Evolutionary conservation across 345 rosid species (phyloP), one percentile per base, ranked within the genome.

Genomic region (Gossypium arboreum): DNA sequence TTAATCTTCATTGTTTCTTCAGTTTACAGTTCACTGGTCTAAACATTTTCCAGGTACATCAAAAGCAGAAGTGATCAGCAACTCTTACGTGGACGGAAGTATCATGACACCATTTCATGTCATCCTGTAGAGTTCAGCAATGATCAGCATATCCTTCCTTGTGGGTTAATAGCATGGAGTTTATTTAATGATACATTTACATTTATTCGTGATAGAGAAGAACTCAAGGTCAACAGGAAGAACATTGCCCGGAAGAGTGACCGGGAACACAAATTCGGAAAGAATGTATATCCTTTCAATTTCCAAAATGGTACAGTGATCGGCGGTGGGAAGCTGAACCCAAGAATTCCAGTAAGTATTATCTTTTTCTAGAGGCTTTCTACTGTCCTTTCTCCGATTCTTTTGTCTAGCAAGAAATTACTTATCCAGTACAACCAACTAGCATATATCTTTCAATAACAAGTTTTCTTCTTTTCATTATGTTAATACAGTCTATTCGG

Each of bases 191-290:
- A 92, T 74, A 88, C 94, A n/a, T 92, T 85, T 59, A 76, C 75
- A 54, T 86, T 92, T 81, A 70, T 75, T 76, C 92, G 87, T 55
- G 85, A 81, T 44, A 79, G 66, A 18, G 50, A 18, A 9, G 78
- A 92, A 76, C 69, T 90, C 77, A 79, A 59, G 56, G 83, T 90
- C 71, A 86, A 77, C 75, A 78, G 89, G 76, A 85, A 85, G 64
- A 89, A 92, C 71, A 90, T 92, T 73, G 83, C 94, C n/a, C 90
- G 97, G 95, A 81, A 83, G 69, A 92, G 91, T 83, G 97, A 92
- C 72, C 91, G 89, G 18, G 85, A 86, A 41, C 86, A 87, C 83
- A 90, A 92, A 81, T 92, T 90, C 73, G 97, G 95, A 63, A 92
- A 89, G 80, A 74, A 86, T 43, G 95, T 89, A 41, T 86, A 84